These are phyloP conservation scores for Cadophora malorum DNA, from an alignment of 2,329 filamentous ascomycete species.

Conservation along the genomic window DNA sequence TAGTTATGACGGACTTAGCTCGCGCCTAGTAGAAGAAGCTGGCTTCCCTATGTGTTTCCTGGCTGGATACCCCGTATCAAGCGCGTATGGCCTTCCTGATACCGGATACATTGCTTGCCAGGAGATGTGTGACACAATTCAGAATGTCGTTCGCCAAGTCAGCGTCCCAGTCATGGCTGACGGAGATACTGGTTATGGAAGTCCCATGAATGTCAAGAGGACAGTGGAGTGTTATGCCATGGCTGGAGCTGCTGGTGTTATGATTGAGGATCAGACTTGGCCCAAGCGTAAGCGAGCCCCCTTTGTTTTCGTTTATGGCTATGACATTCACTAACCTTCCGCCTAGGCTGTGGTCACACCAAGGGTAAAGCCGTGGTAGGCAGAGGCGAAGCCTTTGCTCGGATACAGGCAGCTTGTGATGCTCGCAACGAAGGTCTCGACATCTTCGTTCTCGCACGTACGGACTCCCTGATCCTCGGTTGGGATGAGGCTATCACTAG, in stretches of 20 bases:
- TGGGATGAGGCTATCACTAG: slow-evolving; percentile 54
- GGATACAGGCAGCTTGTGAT: slow-evolving; percentile 54
- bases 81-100: slow-evolving; percentile 52
- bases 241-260: slow-evolving; percentile 49
- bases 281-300: slow-evolving; percentile 50
- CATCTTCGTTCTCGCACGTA: slow-evolving; percentile 54
- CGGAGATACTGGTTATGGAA: slow-evolving; percentile 56
- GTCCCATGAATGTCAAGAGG: slow-evolving; percentile 54
- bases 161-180: slow-evolving; percentile 53
- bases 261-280: slow-evolving; percentile 52
- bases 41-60: slow-evolving; percentile 12
- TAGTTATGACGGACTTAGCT: slow-evolving; percentile 52
- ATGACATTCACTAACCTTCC: not conserved
- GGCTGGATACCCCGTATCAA: slow-evolving; percentile 45
- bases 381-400: slow-evolving; percentile 52
- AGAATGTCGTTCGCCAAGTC: slow-evolving; percentile 49
- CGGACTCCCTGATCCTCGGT: slow-evolving; percentile 51
- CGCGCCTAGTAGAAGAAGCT: slow-evolving; percentile 47
- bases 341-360: slow-evolving; percentile 52
- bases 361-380: slow-evolving; percentile 55
- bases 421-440: slow-evolving; percentile 53
- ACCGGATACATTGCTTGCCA: slow-evolving; percentile 57
- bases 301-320: not conserved
- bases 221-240: slow-evolving; percentile 53
- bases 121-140: slow-evolving; percentile 54